A percentile compares a stretch with the other conserved stretches of the same genome.
These are phyloP conservation scores for Rhodosporidiobolus odoratus DNA, from an alignment of 768 basidiomycete genomes.

Conservation along the genomic window DNA sequence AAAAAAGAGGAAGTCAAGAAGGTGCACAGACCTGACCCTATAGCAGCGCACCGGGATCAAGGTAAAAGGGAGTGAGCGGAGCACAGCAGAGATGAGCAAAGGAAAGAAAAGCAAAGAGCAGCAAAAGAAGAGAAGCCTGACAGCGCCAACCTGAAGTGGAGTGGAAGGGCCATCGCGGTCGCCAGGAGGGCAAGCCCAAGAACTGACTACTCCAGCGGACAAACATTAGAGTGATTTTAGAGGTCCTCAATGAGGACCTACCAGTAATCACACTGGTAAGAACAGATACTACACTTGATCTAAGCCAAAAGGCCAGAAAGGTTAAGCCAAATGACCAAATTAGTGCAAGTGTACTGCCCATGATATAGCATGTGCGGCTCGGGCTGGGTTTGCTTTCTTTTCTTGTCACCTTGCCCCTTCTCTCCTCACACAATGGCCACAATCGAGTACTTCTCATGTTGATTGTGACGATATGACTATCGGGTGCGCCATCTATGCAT, in stretches of 20 bases:
- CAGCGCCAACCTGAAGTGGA: slow-evolving; percentile 38
- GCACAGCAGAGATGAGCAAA: not conserved
- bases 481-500: too few species aligned
- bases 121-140: slow-evolving; percentile 26
- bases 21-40: too few species aligned
- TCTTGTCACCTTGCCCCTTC: too few species aligned
- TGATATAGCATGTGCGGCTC: too few species aligned
- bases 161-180: slow-evolving; percentile 37
- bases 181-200: slow-evolving; percentile 37
- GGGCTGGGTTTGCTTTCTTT: too few species aligned
- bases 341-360: too few species aligned
- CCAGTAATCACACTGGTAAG: slow-evolving; percentile 57
- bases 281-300: slow-evolving; percentile 98
- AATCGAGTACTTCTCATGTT: too few species aligned
- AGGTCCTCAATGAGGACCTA: slow-evolving; percentile 29
- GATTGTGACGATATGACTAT: too few species aligned
- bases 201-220: slow-evolving; percentile 22
- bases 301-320: slow-evolving; percentile 70
- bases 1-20: too few species aligned
- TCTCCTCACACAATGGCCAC: too few species aligned
- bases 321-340: slow-evolving; percentile 19
- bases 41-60: too few species aligned
- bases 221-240: slow-evolving; percentile 37
- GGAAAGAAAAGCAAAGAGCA: not conserved
- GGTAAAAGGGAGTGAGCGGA: not conserved